phyloP scores from a whole-genome alignment of 495 filamentous ascomycete genomes.

The Penicillium paradoxum region DNA sequence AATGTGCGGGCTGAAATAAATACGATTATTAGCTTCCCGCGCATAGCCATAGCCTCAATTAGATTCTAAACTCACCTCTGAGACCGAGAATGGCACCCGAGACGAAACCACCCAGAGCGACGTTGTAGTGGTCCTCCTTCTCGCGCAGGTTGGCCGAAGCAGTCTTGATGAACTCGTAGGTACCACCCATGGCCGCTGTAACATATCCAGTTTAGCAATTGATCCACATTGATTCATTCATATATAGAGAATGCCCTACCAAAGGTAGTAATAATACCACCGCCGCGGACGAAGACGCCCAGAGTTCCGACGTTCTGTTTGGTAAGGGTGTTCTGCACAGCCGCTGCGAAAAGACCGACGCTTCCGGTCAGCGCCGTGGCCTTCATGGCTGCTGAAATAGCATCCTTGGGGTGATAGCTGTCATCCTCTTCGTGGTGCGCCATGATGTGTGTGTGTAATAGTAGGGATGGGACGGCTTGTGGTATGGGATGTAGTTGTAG shows the following conservation, averaged over 20 bases:
- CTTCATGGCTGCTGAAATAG: constrained; percentile 60
- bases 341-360: constrained; percentile 66
- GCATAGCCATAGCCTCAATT: neutral
- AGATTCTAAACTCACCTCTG: constrained; percentile 43
- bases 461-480: constrained; percentile 26
- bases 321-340: constrained; percentile 77
- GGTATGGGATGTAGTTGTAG: constrained; percentile 21
- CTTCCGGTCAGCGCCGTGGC: constrained; percentile 59
- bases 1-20: constrained; percentile 60
- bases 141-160: constrained; percentile 74
- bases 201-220: constrained; percentile 14
- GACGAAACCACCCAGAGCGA: constrained; percentile 68
- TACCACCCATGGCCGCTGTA: constrained; percentile 72
- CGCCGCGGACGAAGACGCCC: constrained; percentile 70
- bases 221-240: neutral
- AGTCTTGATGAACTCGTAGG: constrained; percentile 69
- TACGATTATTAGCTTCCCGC: constrained; percentile 6
- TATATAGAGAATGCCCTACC: constrained; percentile 41
- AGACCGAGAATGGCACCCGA: constrained; percentile 65
- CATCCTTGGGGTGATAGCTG: constrained; percentile 73
- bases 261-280: constrained; percentile 59
- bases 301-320: constrained; percentile 71
- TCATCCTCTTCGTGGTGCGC: constrained; percentile 46
- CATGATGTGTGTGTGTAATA: constrained; percentile 37
- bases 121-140: constrained; percentile 66